Evolutionary conservation across 2,329 filamentous ascomycete genomes (phyloP).

Genomic region (Aspergillus spinulosporus): DNA sequence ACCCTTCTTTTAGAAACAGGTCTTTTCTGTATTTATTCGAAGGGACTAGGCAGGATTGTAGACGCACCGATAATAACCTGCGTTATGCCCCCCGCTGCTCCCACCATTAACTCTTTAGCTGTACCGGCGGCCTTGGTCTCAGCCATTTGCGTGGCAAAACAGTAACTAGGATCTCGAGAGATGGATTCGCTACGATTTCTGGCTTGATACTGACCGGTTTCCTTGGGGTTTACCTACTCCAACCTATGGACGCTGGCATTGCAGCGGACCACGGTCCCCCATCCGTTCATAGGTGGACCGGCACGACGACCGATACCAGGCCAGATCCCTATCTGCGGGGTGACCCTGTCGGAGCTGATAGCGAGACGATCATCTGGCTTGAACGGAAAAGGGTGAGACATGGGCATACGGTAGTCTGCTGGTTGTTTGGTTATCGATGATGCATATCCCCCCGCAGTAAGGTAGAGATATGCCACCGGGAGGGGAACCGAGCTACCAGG

Average conservation of each 20-base stretch:
- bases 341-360: neutral
- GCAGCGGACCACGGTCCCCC: neutral
- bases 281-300: neutral
- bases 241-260: neutral
- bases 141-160: too few relatives aligned
- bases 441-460: neutral
- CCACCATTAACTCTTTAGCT: conserved; percentile 35
- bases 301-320: neutral
- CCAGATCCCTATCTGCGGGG: neutral
- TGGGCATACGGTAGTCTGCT: neutral
- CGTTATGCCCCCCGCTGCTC: conserved; percentile 82
- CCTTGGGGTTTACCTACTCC: neutral
- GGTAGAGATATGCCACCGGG: neutral
- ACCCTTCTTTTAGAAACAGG: conserved; percentile 4
- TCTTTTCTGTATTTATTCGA: too few relatives aligned
- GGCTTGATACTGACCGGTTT: too few relatives aligned
- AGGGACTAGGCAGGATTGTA: neutral
- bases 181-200: too few relatives aligned
- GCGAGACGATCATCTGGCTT: neutral
- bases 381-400: neutral
- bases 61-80: conserved; percentile 82
- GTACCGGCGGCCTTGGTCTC: neutral
- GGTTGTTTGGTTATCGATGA: neutral
- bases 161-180: too few relatives aligned
- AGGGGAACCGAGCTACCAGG: neutral